A percentile compares a stretch with the other conserved stretches of the same genome.
Conservation (phyloP, 129 eudicot species). For the Arctium minus region DNA sequence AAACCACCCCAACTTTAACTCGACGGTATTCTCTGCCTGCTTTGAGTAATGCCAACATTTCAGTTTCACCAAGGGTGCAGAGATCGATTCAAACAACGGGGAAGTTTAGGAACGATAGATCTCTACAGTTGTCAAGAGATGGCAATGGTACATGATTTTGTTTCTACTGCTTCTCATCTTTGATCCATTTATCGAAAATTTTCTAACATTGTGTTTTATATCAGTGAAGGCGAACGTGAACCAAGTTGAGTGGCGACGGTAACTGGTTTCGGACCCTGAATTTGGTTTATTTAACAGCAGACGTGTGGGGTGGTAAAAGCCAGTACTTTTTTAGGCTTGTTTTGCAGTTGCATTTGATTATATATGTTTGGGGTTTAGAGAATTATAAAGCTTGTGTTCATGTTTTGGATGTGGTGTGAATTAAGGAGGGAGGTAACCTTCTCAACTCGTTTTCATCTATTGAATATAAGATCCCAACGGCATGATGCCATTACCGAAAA, state of each 20-base stretch:
- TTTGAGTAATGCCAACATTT: constrained; percentile 19
- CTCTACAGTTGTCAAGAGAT: constrained; percentile 38
- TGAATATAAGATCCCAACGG: too few relatives aligned
- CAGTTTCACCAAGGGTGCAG: constrained; percentile 36
- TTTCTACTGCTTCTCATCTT: neutral
- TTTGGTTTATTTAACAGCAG: too few relatives aligned
- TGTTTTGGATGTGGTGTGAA: neutral
- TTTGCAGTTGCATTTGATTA: neutral
- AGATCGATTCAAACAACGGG: constrained; percentile 35
- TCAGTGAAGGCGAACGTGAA: constrained; percentile 28
- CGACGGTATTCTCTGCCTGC: constrained; percentile 54
- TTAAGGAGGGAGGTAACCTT: too few relatives aligned
- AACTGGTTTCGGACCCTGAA: neutral
- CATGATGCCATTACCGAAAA: too few relatives aligned
- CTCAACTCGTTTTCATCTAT: too few relatives aligned
- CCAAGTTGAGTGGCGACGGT: constrained; percentile 47
- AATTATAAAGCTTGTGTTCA: neutral
- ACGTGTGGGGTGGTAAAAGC: neutral
- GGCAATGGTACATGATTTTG: constrained; percentile 30
- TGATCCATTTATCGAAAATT: neutral
- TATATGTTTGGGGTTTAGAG: neutral
- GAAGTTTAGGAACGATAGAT: constrained; percentile 35
- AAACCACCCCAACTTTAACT: constrained; percentile 23
- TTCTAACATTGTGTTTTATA: neutral
- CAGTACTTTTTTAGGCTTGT: neutral